Evolutionary conservation across 2,329 filamentous ascomycete genomes (phyloP).

Genomic region (Xylariaceae sp.): DNA sequence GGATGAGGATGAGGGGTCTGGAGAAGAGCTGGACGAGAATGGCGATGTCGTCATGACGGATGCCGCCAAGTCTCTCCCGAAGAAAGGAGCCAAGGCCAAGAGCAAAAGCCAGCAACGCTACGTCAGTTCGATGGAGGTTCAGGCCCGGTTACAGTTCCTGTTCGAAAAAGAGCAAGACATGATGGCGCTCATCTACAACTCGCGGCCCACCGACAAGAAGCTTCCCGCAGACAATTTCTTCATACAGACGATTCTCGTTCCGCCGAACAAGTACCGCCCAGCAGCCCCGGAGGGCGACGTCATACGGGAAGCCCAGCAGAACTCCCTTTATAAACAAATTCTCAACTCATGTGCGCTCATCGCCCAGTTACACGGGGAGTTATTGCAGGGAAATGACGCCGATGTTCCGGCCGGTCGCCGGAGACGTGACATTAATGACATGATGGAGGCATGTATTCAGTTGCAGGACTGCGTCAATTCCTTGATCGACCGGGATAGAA

Average conservation of each 20-base stretch:
- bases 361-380: constrained; percentile 64
- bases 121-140: constrained; percentile 75
- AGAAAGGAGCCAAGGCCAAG: constrained; percentile 26
- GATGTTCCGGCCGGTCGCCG: too few relatives aligned
- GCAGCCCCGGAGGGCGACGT: constrained; percentile 76
- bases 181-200: constrained; percentile 75
- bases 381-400: constrained; percentile 32
- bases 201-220: constrained; percentile 55
- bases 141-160: constrained; percentile 66
- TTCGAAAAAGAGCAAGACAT: constrained; percentile 86
- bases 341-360: constrained; percentile 68
- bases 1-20: constrained; percentile 33
- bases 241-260: constrained; percentile 75
- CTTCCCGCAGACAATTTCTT: constrained; percentile 92
- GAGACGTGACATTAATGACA: constrained; percentile 60
- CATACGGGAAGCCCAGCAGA: constrained; percentile 83
- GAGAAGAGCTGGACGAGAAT: constrained; percentile 43
- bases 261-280: constrained; percentile 85
- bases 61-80: constrained; percentile 26
- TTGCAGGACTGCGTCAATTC: constrained; percentile 88
- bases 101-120: constrained; percentile 55
- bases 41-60: constrained; percentile 53
- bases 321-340: constrained; percentile 79
- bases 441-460: constrained; percentile 74
- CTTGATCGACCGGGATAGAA: constrained; percentile 84